Base-by-base conservation (phyloP, 73 alveolate species). In the Blepharisma japonicum region DNA sequence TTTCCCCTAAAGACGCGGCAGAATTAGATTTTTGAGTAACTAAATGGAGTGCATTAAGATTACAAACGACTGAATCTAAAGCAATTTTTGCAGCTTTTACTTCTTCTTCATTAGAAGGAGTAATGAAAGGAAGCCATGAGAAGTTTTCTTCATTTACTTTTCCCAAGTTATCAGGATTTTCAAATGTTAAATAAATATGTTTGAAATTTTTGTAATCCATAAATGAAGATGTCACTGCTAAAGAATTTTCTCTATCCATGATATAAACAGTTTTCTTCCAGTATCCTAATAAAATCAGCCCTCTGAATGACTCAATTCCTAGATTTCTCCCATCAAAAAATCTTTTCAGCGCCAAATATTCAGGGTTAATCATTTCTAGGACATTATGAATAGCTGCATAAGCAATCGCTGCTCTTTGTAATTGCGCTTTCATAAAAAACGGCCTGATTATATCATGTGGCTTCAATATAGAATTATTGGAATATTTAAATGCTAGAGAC, bases 351-450 rank as follows among this genome's bases (percentile, higher is more conserved):
- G 81, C 20, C 5, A 93, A 55, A 83, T 83, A 91, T 11, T 82
- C 90, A 2, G 96, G 95, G 78, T 88, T 87, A 1, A 93, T 89
- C 39, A 90, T 81, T 27, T 89, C 87, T 68, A 91, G 80, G 0
- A 89, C 89, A 72, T 90, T 91, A 67, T 93, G 98, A 39, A 93
- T 77, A 20, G 98, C 96, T 55, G 81, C 83, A 56, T 92, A 87
- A 38, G 96, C 96, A n/a, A 93, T 54, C 14, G 89, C 55, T 8
- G 96, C 87, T 14, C 85, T 83, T 50, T 87, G 74, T 0, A 2
- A n/a, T 9, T 18, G 49, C 5, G 47, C 74, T 1, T 39, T 39
- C 42, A 32, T 32, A 32, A 32, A 32, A 32, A 32, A 32, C 42
- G 42, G 42, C 14, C 74, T 39, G 14, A 0, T 61, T 9, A 61